A percentile compares a stretch with the other conserved stretches of the same genome.
Evolutionary conservation across 768 basidiomycete genomes (phyloP).

Genomic region (Tylopilus balloui): DNA sequence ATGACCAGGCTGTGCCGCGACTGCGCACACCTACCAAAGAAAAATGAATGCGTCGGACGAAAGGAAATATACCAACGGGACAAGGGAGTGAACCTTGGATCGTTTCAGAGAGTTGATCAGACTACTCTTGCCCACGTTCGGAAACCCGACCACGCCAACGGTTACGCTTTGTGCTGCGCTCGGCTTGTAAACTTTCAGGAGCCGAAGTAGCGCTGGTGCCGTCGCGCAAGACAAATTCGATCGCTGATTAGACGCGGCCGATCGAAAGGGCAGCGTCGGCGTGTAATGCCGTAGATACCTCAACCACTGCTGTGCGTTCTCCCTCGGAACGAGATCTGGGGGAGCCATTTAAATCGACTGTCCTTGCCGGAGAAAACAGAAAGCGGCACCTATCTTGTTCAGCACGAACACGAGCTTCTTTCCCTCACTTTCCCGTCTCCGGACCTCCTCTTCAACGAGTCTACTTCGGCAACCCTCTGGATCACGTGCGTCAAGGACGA

Average conservation of each 20-base stretch:
- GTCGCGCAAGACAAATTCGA: conserved; percentile 76
- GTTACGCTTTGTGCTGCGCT: conserved; percentile 64
- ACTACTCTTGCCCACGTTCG: conserved; percentile 95
- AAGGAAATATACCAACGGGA: neutral
- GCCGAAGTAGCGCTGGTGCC: conserved; percentile 69
- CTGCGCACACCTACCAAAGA: conserved; percentile 68
- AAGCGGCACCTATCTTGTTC: conserved; percentile 83
- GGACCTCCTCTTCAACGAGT: conserved; percentile 91
- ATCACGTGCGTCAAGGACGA: conserved; percentile 90
- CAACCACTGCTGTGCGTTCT: conserved; percentile 88
- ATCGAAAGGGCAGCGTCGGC: conserved; percentile 89
- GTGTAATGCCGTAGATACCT: conserved; percentile 88
- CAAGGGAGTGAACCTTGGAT: conserved; percentile 53
- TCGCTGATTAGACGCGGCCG: conserved; percentile 70
- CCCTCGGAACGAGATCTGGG: conserved; percentile 81
- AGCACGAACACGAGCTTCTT: conserved; percentile 91
- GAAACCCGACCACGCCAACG: conserved; percentile 91
- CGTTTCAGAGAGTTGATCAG: conserved; percentile 91
- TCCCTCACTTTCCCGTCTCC: conserved; percentile 77
- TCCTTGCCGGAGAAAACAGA: neutral
- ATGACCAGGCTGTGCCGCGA: conserved; percentile 92
- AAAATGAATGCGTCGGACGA: neutral
- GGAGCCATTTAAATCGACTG: neutral
- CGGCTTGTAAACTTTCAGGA: conserved; percentile 81
- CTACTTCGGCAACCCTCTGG: conserved; percentile 91